Evolutionary conservation across 768 basidiomycete species (phyloP).

Genomic region (Trametopsis cervina): DNA sequence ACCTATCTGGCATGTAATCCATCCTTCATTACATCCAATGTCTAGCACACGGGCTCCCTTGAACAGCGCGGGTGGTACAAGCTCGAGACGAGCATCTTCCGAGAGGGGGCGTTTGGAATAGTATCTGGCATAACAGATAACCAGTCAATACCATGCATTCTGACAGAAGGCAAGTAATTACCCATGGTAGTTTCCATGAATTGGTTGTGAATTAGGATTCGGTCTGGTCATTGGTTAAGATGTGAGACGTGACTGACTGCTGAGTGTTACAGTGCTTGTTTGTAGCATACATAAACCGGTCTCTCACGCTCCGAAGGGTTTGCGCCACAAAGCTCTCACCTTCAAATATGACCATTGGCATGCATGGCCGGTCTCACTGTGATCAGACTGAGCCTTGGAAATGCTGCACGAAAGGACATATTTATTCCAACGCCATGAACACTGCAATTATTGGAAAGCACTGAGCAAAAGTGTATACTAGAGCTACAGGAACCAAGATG

Average conservation of each 20-base stretch:
- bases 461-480: background rate
- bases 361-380: too few relatives aligned
- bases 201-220: constrained; percentile 23
- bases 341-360: too few relatives aligned
- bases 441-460: background rate
- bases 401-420: too few relatives aligned
- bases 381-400: too few relatives aligned
- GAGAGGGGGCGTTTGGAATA: constrained; percentile 65
- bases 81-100: constrained; percentile 57
- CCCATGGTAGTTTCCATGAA: constrained; percentile 75
- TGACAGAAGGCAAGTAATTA: constrained; percentile 27
- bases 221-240: background rate
- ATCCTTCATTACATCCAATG: constrained; percentile 83
- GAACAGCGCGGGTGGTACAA: constrained; percentile 52
- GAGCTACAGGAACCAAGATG: background rate
- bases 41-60: constrained; percentile 59
- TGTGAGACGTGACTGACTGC: too few relatives aligned
- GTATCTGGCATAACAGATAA: constrained; percentile 39
- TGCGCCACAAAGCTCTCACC: too few relatives aligned
- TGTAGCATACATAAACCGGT: too few relatives aligned
- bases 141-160: background rate
- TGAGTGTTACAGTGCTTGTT: too few relatives aligned
- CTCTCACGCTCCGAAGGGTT: too few relatives aligned
- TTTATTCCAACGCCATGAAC: too few relatives aligned
- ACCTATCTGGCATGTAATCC: constrained; percentile 86